These are phyloP conservation scores for Dendrobium huoshanense DNA, from an alignment of 106 monocot species.

Conservation along the genomic window DNA sequence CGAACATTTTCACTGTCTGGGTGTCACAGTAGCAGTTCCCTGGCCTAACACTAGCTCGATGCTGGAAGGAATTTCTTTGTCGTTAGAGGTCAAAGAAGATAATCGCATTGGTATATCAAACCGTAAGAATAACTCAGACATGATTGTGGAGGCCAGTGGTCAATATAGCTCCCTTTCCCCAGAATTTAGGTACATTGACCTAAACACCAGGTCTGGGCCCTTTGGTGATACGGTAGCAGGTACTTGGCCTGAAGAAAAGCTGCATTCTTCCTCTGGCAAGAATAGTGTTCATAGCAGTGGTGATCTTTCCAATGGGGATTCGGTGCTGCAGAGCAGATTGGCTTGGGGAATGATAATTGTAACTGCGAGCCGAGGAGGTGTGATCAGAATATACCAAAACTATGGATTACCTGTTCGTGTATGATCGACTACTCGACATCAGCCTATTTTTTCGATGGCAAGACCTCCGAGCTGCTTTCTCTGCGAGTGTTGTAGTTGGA, in stretches of 20 bases:
- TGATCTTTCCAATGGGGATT: constrained; percentile 4
- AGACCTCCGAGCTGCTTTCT: background rate
- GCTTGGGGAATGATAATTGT: constrained; percentile 62
- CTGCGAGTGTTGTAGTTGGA: background rate
- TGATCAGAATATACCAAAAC: constrained; percentile 45
- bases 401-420: constrained; percentile 25
- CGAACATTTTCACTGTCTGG: constrained; percentile 32
- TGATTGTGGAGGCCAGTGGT: background rate
- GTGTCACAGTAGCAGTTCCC: constrained; percentile 38
- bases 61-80: constrained; percentile 4
- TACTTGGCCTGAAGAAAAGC: constrained; percentile 40
- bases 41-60: constrained; percentile 23
- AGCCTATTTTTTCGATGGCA: background rate
- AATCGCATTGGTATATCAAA: background rate
- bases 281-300: constrained; percentile 1
- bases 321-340: constrained; percentile 13
- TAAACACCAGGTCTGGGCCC: too few relatives aligned
- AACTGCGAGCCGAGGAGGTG: constrained; percentile 38
- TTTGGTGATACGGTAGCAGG: constrained; percentile 21
- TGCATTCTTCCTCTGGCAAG: constrained; percentile 4
- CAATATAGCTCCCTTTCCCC: background rate
- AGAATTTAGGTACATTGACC: background rate
- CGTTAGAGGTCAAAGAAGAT: background rate
- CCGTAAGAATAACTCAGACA: background rate
- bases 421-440: background rate